Evolutionary conservation across 768 basidiomycete genomes (phyloP), one percentile per base, ranked within the genome.

Genomic region (Leucosporidium creatinivorum): DNA sequence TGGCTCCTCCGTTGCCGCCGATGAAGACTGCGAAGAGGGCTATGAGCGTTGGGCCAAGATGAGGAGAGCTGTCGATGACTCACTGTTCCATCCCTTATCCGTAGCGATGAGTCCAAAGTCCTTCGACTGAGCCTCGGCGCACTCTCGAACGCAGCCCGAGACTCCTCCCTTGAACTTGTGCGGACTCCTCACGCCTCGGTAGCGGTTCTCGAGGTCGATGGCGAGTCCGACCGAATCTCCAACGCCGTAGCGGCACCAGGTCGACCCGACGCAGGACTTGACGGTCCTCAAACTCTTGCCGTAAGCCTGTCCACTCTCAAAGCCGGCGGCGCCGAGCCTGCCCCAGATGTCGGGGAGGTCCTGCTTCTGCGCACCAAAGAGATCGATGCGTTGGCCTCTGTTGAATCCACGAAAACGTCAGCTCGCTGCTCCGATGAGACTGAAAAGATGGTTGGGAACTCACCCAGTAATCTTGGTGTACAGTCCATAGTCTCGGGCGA

Each of bases 111-210:
- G 77, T 18, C 87, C 87, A 72, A 89, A 89, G 76, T 89, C 87
- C 74, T 84, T 87, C 18, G 80, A 79, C 73, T 89, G 88, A 3
- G 88, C 87, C 76, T 89, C 88, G 0, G 87, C 88, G 67, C 88
- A 89, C 75, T 89, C 88, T 23, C 87, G 82, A 0, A 87, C 82
- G 73, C 87, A 89, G 25, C 87, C 87, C 26, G 84, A 85, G 5
- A 89, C 86, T 17, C 88, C 88, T 30, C 87, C 87, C 77, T 89
- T 88, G 75, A 89, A 79, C 76, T 88, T 88, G 76, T 87, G 86
- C n/a, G 86, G 86, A 4, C 64, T 68, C 33, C 74, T 62, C 21
- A 89, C 82, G 23, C 87, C 86, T 63, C 84, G 84, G 76, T 89
- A 89, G 8, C 88, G 81, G 64, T 87, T 83, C 77, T 89, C 87